Evolutionary conservation across 805 yeast species (phyloP), one percentile per base, ranked within the genome.

Genomic region (Lipomyces oligophaga): DNA sequence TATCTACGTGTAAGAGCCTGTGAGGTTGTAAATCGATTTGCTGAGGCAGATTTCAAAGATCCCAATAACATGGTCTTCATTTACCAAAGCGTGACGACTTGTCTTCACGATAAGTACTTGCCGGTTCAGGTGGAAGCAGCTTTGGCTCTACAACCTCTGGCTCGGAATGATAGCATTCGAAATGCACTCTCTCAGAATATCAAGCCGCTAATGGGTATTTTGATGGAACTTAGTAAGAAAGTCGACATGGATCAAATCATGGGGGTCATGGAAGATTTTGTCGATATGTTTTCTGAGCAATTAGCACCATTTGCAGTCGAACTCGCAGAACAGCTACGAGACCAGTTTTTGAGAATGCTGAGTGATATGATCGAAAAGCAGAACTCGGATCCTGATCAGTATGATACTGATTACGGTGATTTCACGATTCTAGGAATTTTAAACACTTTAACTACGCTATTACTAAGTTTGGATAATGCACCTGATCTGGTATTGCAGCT

Each of bases 231-330:
- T 37, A 81, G 95, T 3, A 82, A 85, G 60, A 80, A 81, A 48
- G 79, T 89, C 55, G 98, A 90, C 60, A 80, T 83, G 47, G 98
- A 93, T 61, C 77, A 88, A 1, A 75, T 93, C 24, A 79, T 95
- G 19, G 84, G 83, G 20, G 96, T 90, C 5, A 87, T 90, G 83
- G 97, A 90, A 70, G 96, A 89, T 59, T 83, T 93, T 63, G 97
- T 90, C 25, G 96, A 89, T 61, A 79, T 77, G 48, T 93, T 83
- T 66, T 76, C 95, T 4, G 85, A 81, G 55, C 94, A 90, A 65
- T 72, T 90, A 57, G 93, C 88, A 51, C 97, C 98, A 15, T 90
- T 85, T 64, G 90, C 95, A 31, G 72, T 79, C n/a, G 82, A 83
- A 47, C 66, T 84, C 45, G 78, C 79, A 63, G 67, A 56, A 21